Base-by-base conservation (phyloP, 2,329 filamentous ascomycete species). In the Exophiala calicioides region DNA sequence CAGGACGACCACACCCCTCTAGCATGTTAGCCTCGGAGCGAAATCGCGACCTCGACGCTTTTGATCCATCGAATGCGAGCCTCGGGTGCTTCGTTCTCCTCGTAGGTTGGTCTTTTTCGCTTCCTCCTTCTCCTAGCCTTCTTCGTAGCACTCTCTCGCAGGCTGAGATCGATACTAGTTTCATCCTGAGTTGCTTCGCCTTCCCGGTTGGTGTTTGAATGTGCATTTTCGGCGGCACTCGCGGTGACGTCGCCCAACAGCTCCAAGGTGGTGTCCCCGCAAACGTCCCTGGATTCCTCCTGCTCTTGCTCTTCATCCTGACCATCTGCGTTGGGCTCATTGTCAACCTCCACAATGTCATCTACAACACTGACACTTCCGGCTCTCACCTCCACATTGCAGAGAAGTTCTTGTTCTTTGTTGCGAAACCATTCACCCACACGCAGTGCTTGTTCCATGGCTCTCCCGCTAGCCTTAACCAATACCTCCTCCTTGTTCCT, bases 401-500 rank as follows among this genome's bases (percentile, higher is more conserved):
- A 82, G 50, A 68, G 63, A 42, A 72, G 69, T 31, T 65, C 69
- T 54, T 77, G 70, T 45, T 74, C 70, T 60, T 77, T 73, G 19
- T 39, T 49, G 5, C 42, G 38, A 56, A 84, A 83, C 72, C 73
- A 79, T 38, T 75, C 61, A 1, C 71, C 80, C 18, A 84, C 57
- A 30, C 71, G 70, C 62, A 83, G 60, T 10, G 76, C 79, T 60
- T 77, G 75, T 46, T 74, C 68, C 53, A 84, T 81, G 27, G 80
- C 80, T 39, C 75, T 71, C 4, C 80, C 80, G 7, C 77, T 80
- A 4, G 76, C 81, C 60, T 82, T 84, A 20, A 84, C 58, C 52
- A 76, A 69, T 1, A 84, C 74, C 34, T 74, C 70, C 55, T 82
- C 78, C 19, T 39, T 46, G 29, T 47, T 45, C 40, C 58, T 58